Evolutionary conservation across 2,329 filamentous ascomycete species (phyloP).

Genomic region (Balansia obtecta): DNA sequence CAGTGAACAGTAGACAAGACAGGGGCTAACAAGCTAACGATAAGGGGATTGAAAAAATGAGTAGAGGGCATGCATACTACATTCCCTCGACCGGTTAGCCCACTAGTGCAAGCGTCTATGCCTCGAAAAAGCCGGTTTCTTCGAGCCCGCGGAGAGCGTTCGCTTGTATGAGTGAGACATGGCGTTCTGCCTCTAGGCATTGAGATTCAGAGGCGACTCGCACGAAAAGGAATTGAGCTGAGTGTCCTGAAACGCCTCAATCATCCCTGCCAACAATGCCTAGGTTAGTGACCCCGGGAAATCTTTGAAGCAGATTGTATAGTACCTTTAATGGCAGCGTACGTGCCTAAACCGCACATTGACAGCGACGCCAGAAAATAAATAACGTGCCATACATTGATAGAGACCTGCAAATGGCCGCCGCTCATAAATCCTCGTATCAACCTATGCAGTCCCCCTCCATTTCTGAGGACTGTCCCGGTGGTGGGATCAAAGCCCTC

Average conservation of each 20-base stretch:
- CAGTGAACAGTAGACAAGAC: too few relatives aligned
- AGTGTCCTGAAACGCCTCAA: conserved; percentile 9
- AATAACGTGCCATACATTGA: conserved; percentile 6
- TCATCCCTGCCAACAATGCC: conserved; percentile 1
- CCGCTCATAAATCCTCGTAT: conserved; percentile 6
- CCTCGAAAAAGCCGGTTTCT: too few relatives aligned
- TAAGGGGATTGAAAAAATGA: too few relatives aligned
- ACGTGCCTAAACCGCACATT: conserved; percentile 8
- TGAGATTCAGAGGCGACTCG: conserved; percentile 8
- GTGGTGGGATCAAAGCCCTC: conserved; percentile 10
- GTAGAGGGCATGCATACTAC: too few relatives aligned
- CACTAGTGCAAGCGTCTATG: too few relatives aligned
- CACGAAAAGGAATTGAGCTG: conserved; percentile 11
- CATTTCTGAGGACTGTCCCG: conserved; percentile 4
- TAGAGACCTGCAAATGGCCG: conserved; percentile 3
- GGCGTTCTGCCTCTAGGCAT: not conserved
- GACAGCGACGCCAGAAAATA: conserved; percentile 9
- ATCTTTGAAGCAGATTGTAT: not conserved
- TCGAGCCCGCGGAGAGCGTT: too few relatives aligned
- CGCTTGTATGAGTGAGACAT: not conserved
- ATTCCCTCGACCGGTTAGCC: too few relatives aligned
- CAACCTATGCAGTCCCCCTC: conserved; percentile 3
- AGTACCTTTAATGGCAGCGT: conserved; percentile 7
- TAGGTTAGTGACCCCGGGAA: too few relatives aligned
- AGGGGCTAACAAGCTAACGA: too few relatives aligned